A percentile compares a stretch with the other conserved stretches of the same genome.
Conservation (phyloP, 305 asterid species). For the Fraxinus platypoda region DNA sequence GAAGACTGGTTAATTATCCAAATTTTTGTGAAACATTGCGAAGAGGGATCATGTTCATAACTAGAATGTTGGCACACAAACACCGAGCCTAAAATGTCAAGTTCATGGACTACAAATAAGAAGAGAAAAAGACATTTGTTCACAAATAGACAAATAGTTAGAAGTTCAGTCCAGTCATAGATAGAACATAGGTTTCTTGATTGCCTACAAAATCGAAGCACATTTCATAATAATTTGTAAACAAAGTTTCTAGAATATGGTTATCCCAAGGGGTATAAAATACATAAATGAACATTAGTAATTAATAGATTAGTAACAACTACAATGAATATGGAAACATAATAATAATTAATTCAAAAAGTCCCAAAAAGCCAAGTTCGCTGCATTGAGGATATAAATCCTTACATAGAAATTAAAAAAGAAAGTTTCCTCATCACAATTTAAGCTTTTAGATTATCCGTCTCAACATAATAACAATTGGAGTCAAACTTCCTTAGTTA, state of each 20-base stretch:
- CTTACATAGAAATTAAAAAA: not conserved
- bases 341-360: no score
- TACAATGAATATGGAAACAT: not conserved
- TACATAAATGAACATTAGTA: not conserved
- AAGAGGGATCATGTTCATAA: not conserved
- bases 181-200: not conserved
- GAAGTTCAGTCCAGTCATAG: not conserved
- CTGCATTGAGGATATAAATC: not conserved
- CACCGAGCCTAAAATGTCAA: not conserved
- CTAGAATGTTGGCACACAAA: not conserved
- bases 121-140: not conserved
- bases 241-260: not conserved
- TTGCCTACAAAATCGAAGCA: not conserved
- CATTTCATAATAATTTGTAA: not conserved
- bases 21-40: not conserved
- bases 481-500: not conserved
- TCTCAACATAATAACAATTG: not conserved
- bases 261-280: not conserved
- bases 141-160: not conserved
- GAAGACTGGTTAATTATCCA: not conserved
- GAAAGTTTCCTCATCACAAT: not conserved
- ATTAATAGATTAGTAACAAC: not conserved
- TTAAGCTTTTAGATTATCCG: not conserved
- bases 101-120: not conserved
- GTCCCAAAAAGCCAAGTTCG: not conserved